phyloP scores from a whole-genome alignment of 352 stramenopile genomes.

The Pythium insidiosum region DNA sequence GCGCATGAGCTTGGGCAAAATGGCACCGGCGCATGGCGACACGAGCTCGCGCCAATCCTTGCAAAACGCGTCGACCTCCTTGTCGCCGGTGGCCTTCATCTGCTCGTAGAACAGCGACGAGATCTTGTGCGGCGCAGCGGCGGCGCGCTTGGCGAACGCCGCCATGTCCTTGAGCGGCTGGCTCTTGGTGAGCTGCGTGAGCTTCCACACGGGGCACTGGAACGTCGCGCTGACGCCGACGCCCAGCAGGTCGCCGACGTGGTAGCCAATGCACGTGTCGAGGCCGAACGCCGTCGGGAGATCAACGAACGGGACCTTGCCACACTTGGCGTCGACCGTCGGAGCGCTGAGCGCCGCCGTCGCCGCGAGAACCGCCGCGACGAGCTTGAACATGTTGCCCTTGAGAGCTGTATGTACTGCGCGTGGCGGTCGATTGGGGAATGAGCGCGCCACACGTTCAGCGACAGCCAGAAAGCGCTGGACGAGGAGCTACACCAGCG shows the following conservation, averaged over 20 bases:
- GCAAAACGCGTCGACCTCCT: constrained; percentile 29
- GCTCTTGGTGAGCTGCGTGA: constrained; percentile 24
- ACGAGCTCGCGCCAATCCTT: constrained; percentile 23
- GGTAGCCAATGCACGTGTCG: constrained; percentile 42
- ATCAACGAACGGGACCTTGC: constrained; percentile 12
- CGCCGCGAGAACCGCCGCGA: too few species aligned
- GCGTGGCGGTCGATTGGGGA: too few species aligned
- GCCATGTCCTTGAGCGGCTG: constrained; percentile 18
- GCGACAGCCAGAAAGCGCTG: too few species aligned
- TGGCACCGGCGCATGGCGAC: constrained; percentile 24
- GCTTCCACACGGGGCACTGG: constrained; percentile 23
- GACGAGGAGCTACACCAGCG: too few species aligned
- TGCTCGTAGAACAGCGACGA: constrained; percentile 29
- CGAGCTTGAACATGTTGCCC: too few species aligned
- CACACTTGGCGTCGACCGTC: neutral
- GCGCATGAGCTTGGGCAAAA: constrained; percentile 24
- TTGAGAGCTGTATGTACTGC: too few species aligned
- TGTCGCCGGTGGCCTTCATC: constrained; percentile 19
- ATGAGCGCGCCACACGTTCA: too few species aligned
- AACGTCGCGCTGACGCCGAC: constrained; percentile 19
- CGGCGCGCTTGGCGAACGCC: constrained; percentile 22
- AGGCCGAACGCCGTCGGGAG: constrained; percentile 27
- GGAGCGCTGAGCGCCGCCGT: neutral
- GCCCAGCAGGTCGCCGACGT: constrained; percentile 20
- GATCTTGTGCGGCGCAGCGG: constrained; percentile 15